Evolutionary conservation across 1,284 basidiomycete genomes (phyloP), one percentile per base, ranked within the genome.

Genomic region (Fistulinella cinereoalba): DNA sequence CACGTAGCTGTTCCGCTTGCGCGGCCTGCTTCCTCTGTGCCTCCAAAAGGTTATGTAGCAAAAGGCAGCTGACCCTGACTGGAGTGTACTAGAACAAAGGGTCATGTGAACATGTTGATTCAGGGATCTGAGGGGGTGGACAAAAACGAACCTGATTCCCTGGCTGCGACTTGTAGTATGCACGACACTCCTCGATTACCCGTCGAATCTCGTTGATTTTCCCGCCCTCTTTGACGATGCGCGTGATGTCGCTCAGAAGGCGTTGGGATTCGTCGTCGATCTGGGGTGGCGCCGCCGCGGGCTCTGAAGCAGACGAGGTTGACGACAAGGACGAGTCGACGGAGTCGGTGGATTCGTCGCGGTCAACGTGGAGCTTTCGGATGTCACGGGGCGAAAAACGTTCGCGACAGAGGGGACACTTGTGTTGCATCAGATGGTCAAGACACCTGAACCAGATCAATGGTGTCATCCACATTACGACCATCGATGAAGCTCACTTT

Each of bases 211-310:
- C 70, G 38, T 63, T 51, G 38, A 62, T 50, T 19, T 63, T 64
- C 0, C 57, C 69, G 7, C 71, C 71, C 43, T 68, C 62, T 38
- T 64, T 62, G 41, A 71, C 68, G 40, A 72, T 64, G 13, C 60
- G 64, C 4, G 66, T 60, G 48, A 74, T 66, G 22, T 66, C 63
- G 33, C 64, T 55, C 42, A 68, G 64, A 8, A 71, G 62, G 13
- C 62, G 56, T 12, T 64, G 64, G 9, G 66, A 66, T 28, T 65
- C 58, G 44, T 59, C 54, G 33, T 68, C 65, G 6, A 66, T 46
- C 42, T 57, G 52, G 0, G 62, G 60, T 8, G 53, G 31, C 1
- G 46, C 24, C 19, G 21, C 28, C 18, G 55, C 43, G 5, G 56
- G 42, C 4, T 66, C 54, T 19, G 49, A 38, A 22, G 58, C n/a